A percentile compares a stretch with the other conserved stretches of the same genome.
Conservation (phyloP, 202 grass and related monocot species). For the Setaria viridis region DNA sequence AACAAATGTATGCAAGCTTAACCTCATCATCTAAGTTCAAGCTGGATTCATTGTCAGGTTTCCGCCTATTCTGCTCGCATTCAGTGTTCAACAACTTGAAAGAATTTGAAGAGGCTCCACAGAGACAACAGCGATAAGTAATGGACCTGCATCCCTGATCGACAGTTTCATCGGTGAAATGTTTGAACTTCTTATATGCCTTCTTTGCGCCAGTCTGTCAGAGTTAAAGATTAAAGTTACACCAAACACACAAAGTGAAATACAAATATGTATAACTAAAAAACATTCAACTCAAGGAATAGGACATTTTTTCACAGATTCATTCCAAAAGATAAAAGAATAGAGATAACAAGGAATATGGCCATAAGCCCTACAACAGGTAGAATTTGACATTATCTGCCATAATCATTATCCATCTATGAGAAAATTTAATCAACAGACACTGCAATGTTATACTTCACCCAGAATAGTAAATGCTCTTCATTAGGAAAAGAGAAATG, state of each 20-base stretch:
- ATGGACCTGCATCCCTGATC: conserved; percentile 59
- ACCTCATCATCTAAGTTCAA: conserved; percentile 60
- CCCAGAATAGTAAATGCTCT: conserved; percentile 13
- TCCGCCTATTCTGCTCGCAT: conserved; percentile 50
- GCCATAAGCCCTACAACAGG: background rate
- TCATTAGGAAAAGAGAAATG: background rate
- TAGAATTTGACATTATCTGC: background rate
- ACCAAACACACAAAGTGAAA: conserved; percentile 2
- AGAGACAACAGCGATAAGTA: conserved; percentile 73
- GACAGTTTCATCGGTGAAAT: conserved; percentile 58
- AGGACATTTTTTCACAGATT: conserved; percentile 42
- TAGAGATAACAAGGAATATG: background rate
- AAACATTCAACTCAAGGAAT: conserved; percentile 31
- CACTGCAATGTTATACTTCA: background rate
- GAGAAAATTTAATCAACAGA: background rate
- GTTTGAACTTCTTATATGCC: conserved; percentile 67
- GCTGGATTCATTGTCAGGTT: conserved; percentile 55
- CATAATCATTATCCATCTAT: background rate
- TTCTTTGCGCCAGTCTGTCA: conserved; percentile 80
- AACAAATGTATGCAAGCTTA: conserved; percentile 30
- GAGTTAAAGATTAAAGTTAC: conserved; percentile 43
- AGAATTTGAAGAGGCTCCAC: conserved; percentile 71
- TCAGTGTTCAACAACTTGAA: conserved; percentile 57
- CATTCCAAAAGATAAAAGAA: conserved; percentile 15
- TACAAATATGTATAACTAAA: conserved; percentile 27